Evolutionary conservation across 805 yeast genomes (phyloP).

Genomic region (Sungouiozyma ichnusensis): DNA sequence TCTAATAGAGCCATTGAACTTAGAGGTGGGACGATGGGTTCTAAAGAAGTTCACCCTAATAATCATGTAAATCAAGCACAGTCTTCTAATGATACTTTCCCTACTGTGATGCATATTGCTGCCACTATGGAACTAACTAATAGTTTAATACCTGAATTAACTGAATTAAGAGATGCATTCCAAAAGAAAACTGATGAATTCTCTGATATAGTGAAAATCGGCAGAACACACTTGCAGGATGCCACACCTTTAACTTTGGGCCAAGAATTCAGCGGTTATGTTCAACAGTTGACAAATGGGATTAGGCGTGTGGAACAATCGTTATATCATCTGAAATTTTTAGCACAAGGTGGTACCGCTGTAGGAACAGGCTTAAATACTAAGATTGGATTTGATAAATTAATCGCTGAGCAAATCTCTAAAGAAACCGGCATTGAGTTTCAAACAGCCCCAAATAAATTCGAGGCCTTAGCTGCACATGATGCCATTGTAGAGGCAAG

Average conservation of each 20-base stretch:
- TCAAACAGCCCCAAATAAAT: conserved; percentile 95
- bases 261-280: conserved; percentile 96
- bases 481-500: conserved; percentile 97
- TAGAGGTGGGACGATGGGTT: conserved; percentile 84
- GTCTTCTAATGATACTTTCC: conserved; percentile 98
- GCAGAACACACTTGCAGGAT: conserved; percentile 97
- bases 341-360: conserved; percentile 99
- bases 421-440: conserved; percentile 81
- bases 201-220: conserved; percentile 85
- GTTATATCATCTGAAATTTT: conserved; percentile 63
- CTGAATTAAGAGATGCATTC: conserved; percentile 67
- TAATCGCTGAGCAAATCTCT: conserved; percentile 78
- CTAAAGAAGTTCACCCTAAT: conserved; percentile 93
- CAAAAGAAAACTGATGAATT: conserved; percentile 74
- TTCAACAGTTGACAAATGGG: conserved; percentile 85
- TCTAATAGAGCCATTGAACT: conserved; percentile 96
- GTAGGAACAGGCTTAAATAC: conserved; percentile 98
- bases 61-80: conserved; percentile 98
- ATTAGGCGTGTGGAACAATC: conserved; percentile 72
- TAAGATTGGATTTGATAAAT: conserved; percentile 75
- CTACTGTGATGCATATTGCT: conserved; percentile 99
- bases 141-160: conserved; percentile 70
- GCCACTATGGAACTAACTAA: conserved; percentile 82
- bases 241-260: conserved; percentile 97
- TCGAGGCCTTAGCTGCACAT: conserved; percentile 97